These are phyloP conservation scores for Dendrobium nobile DNA, from an alignment of 106 monocot species.

Conservation along the genomic window DNA sequence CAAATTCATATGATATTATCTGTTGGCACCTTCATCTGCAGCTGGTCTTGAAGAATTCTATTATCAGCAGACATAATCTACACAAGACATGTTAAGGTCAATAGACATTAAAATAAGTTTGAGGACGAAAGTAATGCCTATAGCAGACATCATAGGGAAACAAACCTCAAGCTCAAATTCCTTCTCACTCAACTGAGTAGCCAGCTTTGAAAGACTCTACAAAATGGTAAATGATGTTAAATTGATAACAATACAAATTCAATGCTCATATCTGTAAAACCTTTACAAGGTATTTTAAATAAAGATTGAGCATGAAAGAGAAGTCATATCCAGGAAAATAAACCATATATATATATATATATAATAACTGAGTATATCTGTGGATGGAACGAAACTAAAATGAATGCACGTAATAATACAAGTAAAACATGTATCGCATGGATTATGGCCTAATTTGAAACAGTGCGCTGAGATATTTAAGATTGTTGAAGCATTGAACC, in stretches of 20 bases:
- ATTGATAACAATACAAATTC: not conserved
- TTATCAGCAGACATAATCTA: slow-evolving; percentile 98
- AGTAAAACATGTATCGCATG: not conserved
- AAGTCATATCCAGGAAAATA: not conserved
- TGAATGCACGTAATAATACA: not conserved
- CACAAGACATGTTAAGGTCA: slow-evolving; percentile 3
- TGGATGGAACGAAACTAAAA: not conserved
- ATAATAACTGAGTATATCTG: not conserved
- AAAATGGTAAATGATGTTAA: slow-evolving; percentile 10
- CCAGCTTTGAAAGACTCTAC: slow-evolving; percentile 68
- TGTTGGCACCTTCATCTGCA: slow-evolving; percentile 75
- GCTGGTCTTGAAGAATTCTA: slow-evolving; percentile 88
- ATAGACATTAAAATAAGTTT: slow-evolving; percentile 9
- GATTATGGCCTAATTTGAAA: not conserved
- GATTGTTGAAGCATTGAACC: slow-evolving; percentile 21
- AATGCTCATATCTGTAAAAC: not conserved
- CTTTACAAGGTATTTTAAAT: not conserved
- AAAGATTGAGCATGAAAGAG: not conserved
- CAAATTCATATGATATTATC: not conserved
- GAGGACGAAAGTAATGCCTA: not conserved
- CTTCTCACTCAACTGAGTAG: slow-evolving; percentile 75
- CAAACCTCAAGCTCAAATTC: slow-evolving; percentile 95
- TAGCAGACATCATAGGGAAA: not conserved
- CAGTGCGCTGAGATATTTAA: not conserved
- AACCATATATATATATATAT: too few relatives aligned